phyloP scores from a whole-genome alignment of 2,329 filamentous ascomycete species.

The Albifimbria verrucaria region DNA sequence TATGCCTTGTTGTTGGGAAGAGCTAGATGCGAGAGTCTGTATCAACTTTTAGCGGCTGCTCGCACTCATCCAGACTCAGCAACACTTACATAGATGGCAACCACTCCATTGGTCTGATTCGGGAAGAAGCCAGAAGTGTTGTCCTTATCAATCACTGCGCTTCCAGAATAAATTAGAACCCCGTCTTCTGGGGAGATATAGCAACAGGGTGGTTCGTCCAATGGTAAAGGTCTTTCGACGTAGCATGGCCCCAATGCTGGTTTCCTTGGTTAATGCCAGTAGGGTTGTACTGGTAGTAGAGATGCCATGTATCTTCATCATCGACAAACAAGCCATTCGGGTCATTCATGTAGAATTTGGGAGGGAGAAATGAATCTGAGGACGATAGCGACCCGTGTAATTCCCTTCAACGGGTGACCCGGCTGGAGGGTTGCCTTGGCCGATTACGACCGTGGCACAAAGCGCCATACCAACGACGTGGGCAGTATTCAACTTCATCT shows the following conservation, averaged over 20 bases:
- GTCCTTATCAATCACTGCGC: slow-evolving; percentile 56
- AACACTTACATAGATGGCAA: slow-evolving; percentile 45
- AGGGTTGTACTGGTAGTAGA: slow-evolving; percentile 60
- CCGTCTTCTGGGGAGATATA: slow-evolving; percentile 45
- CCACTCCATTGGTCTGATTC: slow-evolving; percentile 55
- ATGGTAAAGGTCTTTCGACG: slow-evolving; percentile 57
- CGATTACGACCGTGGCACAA: background rate
- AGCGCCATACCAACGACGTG: background rate
- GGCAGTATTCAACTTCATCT: background rate
- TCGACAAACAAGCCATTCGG: slow-evolving; percentile 63
- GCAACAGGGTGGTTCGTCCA: slow-evolving; percentile 65
- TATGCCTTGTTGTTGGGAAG: slow-evolving; percentile 51
- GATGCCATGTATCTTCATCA: slow-evolving; percentile 51
- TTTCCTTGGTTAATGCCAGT: slow-evolving; percentile 47
- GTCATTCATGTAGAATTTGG: slow-evolving; percentile 55
- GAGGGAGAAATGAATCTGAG: slow-evolving; percentile 57
- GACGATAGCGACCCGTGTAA: slow-evolving; percentile 32
- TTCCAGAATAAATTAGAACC: slow-evolving; percentile 50
- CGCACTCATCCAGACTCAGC: too few relatives aligned
- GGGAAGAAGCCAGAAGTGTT: slow-evolving; percentile 67
- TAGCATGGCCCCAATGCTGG: slow-evolving; percentile 67
- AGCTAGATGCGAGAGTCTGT: slow-evolving; percentile 18
- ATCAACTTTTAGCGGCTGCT: background rate
- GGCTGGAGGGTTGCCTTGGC: slow-evolving; percentile 14
- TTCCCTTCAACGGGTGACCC: slow-evolving; percentile 19